These are phyloP conservation scores for Syzygium aqueum DNA, from an alignment of 345 rosid genomes.

Conservation along the genomic window DNA sequence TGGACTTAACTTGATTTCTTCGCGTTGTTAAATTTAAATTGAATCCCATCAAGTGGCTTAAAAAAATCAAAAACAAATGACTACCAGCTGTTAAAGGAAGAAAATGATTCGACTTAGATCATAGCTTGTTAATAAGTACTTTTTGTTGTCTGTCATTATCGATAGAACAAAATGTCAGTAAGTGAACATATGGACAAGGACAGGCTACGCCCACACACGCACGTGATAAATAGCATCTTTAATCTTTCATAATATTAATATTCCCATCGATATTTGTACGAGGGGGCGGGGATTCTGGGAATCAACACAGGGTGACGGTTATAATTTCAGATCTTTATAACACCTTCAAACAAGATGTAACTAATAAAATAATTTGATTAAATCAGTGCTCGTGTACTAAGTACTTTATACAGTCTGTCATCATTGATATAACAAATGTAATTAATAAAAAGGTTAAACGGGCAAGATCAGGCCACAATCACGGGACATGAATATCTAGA, in stretches of 20 bases:
- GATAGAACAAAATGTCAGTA: not conserved
- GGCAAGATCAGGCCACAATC: not conserved
- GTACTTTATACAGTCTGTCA: not conserved
- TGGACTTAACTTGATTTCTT: not conserved
- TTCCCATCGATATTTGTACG: not conserved
- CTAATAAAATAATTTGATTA: rapidly evolving
- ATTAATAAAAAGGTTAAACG: not conserved
- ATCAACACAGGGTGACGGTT: not conserved
- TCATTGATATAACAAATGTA: not conserved
- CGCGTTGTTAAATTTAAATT: not conserved
- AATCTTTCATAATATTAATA: not conserved
- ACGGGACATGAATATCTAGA: not conserved
- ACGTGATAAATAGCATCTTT: not conserved
- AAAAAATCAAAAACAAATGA: not conserved
- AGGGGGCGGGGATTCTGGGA: not conserved
- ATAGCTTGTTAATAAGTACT: not conserved
- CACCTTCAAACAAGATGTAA: not conserved
- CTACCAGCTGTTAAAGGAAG: not conserved
- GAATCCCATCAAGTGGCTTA: not conserved
- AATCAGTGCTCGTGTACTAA: not conserved
- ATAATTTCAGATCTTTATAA: not conserved
- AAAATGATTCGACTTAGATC: not conserved
- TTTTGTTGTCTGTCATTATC: not conserved
- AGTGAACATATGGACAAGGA: not conserved
- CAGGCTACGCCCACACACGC: not conserved